A percentile compares a stretch with the other conserved stretches of the same genome.
Evolutionary conservation across 1,139 yeast genomes (phyloP).

Genomic region (Yamadazyma dendronema): DNA sequence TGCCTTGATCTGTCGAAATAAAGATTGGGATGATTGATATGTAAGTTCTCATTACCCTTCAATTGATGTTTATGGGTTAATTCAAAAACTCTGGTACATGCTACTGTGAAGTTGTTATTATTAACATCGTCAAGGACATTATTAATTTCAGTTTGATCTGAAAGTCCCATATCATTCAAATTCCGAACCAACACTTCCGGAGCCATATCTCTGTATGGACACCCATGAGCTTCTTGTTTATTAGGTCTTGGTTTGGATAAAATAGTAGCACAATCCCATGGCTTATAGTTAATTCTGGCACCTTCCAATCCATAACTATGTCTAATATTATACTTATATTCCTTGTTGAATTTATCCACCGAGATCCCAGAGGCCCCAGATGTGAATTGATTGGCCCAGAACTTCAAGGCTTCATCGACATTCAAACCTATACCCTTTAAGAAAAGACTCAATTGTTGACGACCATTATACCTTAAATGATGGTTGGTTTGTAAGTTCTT

Average conservation of each 20-base stretch:
- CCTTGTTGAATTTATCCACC: constrained; percentile 78
- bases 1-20: constrained; percentile 77
- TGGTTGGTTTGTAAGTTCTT: constrained; percentile 55
- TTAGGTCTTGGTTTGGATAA: constrained; percentile 70
- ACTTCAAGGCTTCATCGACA: constrained; percentile 83
- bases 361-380: constrained; percentile 44
- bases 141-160: constrained; percentile 59
- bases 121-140: constrained; percentile 65
- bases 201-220: constrained; percentile 81
- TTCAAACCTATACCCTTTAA: constrained; percentile 85
- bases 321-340: constrained; percentile 81
- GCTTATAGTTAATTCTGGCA: constrained; percentile 77
- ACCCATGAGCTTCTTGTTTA: constrained; percentile 79
- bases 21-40: constrained; percentile 82
- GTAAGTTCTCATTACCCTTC: constrained; percentile 47
- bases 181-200: constrained; percentile 57
- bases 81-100: constrained; percentile 90
- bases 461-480: constrained; percentile 78
- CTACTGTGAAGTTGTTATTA: constrained; percentile 71
- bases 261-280: constrained; percentile 82
- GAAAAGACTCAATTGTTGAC: constrained; percentile 83
- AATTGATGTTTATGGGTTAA: constrained; percentile 58
- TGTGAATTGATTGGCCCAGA: constrained; percentile 79
- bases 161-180: constrained; percentile 67
- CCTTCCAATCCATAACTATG: constrained; percentile 94